Base-by-base conservation (phyloP, 73 alveolate species). In the Paramecium octaurelia region DNA sequence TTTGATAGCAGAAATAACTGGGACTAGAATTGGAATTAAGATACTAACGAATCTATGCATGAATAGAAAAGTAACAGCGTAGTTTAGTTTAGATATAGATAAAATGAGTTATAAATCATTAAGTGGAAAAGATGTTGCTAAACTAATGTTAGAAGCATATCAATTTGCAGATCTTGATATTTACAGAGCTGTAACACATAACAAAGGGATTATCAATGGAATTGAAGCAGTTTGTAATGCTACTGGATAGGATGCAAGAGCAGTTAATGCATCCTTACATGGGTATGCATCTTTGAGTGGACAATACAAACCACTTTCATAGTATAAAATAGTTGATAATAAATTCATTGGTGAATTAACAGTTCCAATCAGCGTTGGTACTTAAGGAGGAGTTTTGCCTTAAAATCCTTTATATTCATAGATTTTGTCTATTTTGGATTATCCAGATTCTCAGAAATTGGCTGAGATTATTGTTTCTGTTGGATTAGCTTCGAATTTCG, bases 131-230 rank as follows among this genome's bases (percentile, higher is more conserved):
- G 98, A 96, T 48, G 97, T 98, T 8, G 98, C 98, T 20, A 93
- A 97, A 71, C 94, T 95, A 85, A 97, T 98, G 44, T 87, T 98
- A 1, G 98, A 97, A 64, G 99, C 99, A 35, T 96, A 95, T 76
- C 91, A 95, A 85, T 97, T 97, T 71, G 99, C 99, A 43, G 92
- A 85, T 58, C 91, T 92, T 24, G 99, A 97, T 86, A 96, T 95
- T 34, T 94, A 93, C 68, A 94, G 99, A 89, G 99, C 99, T 3
- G 93, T 99, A n/a, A 98, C 99, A 23, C 99, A 98, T 80, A 98
- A 98, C 73, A 98, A 98, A 92, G 99, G 99, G 60, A 98, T 98
- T 44, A 95, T 98, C 97, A 98, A 98, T 93, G 99, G 99, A n/a
- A 97, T 98, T 18, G 99, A 97, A 88, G 99, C 99, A 1, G 99